A percentile compares a stretch with the other conserved stretches of the same genome.
Conservation (phyloP, 2,329 filamentous ascomycete genomes). For the Fusarium tjaetaba region DNA sequence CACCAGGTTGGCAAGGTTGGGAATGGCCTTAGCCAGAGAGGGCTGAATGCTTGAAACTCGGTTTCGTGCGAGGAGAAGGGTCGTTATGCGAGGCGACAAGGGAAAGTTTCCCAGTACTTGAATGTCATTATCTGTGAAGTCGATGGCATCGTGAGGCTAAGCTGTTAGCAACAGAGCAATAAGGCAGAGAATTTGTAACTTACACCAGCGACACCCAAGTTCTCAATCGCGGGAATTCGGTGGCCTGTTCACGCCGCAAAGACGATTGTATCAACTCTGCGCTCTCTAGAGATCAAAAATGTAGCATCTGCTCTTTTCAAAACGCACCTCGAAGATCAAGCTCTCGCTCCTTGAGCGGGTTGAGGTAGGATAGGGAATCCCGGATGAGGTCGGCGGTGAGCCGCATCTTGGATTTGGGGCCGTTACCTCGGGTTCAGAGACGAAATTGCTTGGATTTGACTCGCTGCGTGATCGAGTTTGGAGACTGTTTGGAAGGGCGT, state of each 20-base stretch:
- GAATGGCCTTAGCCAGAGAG: slow-evolving; percentile 77
- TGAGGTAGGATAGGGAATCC: slow-evolving; percentile 96
- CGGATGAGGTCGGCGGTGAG: slow-evolving; percentile 95
- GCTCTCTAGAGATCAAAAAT: slow-evolving; percentile 60
- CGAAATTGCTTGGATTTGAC: not conserved
- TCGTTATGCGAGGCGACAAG: slow-evolving; percentile 85
- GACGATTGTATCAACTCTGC: slow-evolving; percentile 83
- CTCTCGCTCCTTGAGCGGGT: slow-evolving; percentile 98
- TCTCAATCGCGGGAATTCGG: slow-evolving; percentile 97
- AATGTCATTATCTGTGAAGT: slow-evolving; percentile 98
- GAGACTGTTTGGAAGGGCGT: not conserved
- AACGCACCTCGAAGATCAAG: slow-evolving; percentile 98
- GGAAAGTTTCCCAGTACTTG: slow-evolving; percentile 91
- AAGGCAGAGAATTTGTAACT: slow-evolving; percentile 50
- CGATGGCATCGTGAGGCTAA: slow-evolving; percentile 94
- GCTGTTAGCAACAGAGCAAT: slow-evolving; percentile 3
- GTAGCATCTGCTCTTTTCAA: slow-evolving; percentile 98
- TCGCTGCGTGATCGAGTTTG: not conserved
- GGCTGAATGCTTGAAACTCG: slow-evolving; percentile 84
- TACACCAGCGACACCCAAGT: slow-evolving; percentile 93
- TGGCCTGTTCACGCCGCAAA: slow-evolving; percentile 77
- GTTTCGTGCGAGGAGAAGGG: slow-evolving; percentile 89
- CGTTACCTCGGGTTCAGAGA: slow-evolving; percentile 39
- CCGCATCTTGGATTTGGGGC: slow-evolving; percentile 72
- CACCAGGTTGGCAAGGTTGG: slow-evolving; percentile 83